A percentile compares a stretch with the other conserved stretches of the same genome.
These are phyloP conservation scores for Arthrinium phaeospermum DNA, from an alignment of 2,329 filamentous ascomycete genomes.

Conservation along the genomic window DNA sequence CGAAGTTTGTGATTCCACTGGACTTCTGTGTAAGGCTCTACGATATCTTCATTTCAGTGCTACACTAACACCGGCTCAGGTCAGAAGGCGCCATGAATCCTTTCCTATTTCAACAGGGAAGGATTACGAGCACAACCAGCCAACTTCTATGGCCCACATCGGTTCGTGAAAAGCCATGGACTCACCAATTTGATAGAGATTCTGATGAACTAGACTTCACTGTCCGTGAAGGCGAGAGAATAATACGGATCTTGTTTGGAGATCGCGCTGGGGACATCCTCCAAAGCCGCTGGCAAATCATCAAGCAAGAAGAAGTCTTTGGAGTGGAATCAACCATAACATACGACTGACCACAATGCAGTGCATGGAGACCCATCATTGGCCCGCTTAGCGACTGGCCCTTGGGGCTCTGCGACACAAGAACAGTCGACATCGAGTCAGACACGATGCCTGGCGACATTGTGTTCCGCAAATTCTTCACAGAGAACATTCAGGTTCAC, in stretches of 20 bases:
- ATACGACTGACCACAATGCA: neutral
- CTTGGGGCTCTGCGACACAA: neutral
- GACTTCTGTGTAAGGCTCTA: neutral
- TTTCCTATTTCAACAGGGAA: neutral
- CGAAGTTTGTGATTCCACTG: neutral
- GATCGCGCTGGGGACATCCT: neutral
- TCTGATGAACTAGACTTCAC: neutral
- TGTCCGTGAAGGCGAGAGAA: neutral
- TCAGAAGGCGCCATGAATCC: neutral
- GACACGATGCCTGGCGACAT: neutral
- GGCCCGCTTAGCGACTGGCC: neutral
- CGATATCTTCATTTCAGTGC: neutral
- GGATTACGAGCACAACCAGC: neutral
- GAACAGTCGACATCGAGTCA: neutral
- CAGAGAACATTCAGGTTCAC: neutral
- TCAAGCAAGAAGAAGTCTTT: neutral
- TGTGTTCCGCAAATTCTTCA: neutral
- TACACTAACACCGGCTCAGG: neutral
- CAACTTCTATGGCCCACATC: neutral
- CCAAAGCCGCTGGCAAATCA: neutral
- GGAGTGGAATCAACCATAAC: neutral
- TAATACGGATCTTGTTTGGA: neutral
- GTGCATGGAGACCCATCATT: neutral
- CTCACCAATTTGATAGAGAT: neutral
- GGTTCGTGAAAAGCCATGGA: neutral